These are phyloP conservation scores for Kwoniella sp. DNA, from an alignment of 768 basidiomycete genomes.

Conservation along the genomic window DNA sequence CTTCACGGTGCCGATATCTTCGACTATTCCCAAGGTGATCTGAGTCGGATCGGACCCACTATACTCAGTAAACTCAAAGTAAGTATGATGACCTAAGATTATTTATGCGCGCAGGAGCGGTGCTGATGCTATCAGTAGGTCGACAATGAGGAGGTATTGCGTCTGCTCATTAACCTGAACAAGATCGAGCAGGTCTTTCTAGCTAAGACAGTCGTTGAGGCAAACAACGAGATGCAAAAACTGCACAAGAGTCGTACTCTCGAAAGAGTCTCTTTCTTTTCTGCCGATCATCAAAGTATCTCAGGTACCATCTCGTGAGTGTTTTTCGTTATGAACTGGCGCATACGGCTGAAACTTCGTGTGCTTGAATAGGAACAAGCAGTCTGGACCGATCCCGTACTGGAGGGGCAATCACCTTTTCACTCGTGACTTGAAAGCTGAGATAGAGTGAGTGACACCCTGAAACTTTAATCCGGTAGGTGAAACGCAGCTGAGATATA, in stretches of 20 bases:
- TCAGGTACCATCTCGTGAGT: slow-evolving; percentile 14
- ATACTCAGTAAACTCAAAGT: slow-evolving; percentile 81
- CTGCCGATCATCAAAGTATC: slow-evolving; percentile 28
- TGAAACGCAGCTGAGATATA: not conserved
- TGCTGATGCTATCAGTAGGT: slow-evolving; percentile 4
- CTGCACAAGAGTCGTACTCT: slow-evolving; percentile 17
- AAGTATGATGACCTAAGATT: too few species aligned
- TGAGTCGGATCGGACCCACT: slow-evolving; percentile 66
- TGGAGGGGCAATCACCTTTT: slow-evolving; percentile 28
- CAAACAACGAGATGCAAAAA: slow-evolving; percentile 59
- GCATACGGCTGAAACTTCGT: not conserved
- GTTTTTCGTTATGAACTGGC: not conserved
- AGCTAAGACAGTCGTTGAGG: slow-evolving; percentile 66
- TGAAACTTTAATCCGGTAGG: too few species aligned
- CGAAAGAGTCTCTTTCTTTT: slow-evolving; percentile 13
- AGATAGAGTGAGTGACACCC: slow-evolving; percentile 26
- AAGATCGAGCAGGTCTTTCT: slow-evolving; percentile 74
- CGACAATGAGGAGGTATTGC: slow-evolving; percentile 68
- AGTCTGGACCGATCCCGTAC: slow-evolving; percentile 17
- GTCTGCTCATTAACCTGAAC: slow-evolving; percentile 74
- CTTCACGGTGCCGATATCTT: slow-evolving; percentile 71
- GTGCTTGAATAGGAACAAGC: slow-evolving; percentile 16
- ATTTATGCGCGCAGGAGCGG: not conserved
- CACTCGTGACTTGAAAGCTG: slow-evolving; percentile 14
- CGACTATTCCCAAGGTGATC: slow-evolving; percentile 76